phyloP scores from a whole-genome alignment of 345 rosid species.

The Eucalyptus sp. region DNA sequence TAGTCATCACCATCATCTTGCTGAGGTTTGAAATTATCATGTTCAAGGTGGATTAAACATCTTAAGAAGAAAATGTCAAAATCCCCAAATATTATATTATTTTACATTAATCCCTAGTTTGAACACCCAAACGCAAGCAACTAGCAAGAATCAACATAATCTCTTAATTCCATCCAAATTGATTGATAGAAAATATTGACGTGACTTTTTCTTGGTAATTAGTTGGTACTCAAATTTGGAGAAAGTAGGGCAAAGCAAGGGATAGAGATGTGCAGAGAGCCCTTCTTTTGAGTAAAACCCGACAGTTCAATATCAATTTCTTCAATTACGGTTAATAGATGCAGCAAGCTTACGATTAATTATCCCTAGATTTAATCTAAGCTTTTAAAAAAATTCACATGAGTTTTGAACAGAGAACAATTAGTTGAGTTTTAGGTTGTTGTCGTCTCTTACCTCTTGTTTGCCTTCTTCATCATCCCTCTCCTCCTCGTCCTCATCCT shows the following conservation, averaged over 20 bases:
- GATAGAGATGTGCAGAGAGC: not conserved
- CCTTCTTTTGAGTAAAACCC: not conserved
- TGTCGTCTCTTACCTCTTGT: not conserved
- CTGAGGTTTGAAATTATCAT: not conserved
- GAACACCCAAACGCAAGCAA: not conserved
- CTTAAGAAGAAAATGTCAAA: not conserved
- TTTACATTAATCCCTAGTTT: not conserved
- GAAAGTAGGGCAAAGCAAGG: not conserved
- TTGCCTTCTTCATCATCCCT: slow-evolving; percentile 19
- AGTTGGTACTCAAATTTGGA: not conserved
- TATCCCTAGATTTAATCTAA: too few relatives aligned
- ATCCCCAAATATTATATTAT: not conserved
- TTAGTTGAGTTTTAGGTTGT: too few relatives aligned
- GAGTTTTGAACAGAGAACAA: too few relatives aligned
- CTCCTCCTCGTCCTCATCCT: slow-evolving; percentile 20
- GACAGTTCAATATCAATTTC: not conserved
- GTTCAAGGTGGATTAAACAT: not conserved
- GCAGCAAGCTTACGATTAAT: too few relatives aligned
- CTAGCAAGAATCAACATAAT: not conserved
- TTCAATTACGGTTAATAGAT: too few relatives aligned
- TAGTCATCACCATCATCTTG: not conserved
- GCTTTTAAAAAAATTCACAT: too few relatives aligned
- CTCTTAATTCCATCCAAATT: not conserved
- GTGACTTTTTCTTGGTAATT: too few relatives aligned
- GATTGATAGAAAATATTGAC: not conserved